Evolutionary conservation across 2,329 filamentous ascomycete genomes (phyloP), one percentile per base, ranked within the genome.

Genomic region (Fusarium incarnatum): DNA sequence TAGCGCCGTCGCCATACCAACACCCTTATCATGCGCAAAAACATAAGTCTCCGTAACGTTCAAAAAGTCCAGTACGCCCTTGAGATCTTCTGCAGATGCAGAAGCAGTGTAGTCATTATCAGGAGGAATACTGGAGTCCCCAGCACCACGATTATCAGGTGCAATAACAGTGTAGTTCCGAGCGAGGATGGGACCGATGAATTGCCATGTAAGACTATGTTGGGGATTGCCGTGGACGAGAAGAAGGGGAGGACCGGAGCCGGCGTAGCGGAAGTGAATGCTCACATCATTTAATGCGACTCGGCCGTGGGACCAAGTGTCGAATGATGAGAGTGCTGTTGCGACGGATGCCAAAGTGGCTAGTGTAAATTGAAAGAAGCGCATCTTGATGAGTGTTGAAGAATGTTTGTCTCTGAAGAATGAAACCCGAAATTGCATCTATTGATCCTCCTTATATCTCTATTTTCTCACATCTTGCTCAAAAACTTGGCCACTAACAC

Each of bases 11-110:
- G 82, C 81, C 30, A 81, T 74, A 0, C 82, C 83, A 6, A 78
- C 79, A 18, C 83, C 83, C 59, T 84, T 84, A 59, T 85, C 83
- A 64, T 85, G 83, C 1, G 79, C 75, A 64, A 84, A 80, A 0
- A 85, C 79, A 60, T 83, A 83, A 3, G 81, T 74, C 27, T 77
- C 79, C 4, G 79, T 79, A 9, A 83, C 74, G 23, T 81, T 81
- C 10, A 85, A 67, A 44, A 83, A 84, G 37, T 82, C 79, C 42
- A 84, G 75, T 0, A 84, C 67, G 13, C 75, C 77, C 25, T 78
- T 78, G 8, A 82, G 76, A 42, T 83, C 76, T 18, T 75, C 73
- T 60, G 81, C 83, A 32, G 79, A 78, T 3, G 82, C 78, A 25
- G 75, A 56, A 0, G 82, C 80, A 10, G 76, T 83, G 67, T 84